These are phyloP conservation scores for Fusarium subglutinans DNA, from an alignment of 2,329 filamentous ascomycete species.

Conservation along the genomic window DNA sequence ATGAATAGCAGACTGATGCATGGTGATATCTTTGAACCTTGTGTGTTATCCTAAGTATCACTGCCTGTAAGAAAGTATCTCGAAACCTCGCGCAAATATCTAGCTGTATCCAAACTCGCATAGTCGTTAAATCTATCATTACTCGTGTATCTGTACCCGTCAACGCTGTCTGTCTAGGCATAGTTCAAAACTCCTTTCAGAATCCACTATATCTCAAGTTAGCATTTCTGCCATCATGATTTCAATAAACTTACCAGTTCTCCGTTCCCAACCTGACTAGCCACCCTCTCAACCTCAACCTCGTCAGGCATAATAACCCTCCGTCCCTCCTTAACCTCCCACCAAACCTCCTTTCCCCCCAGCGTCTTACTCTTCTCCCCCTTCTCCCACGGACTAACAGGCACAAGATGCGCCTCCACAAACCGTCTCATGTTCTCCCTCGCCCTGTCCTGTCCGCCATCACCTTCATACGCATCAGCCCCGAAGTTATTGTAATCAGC, in stretches of 20 bases:
- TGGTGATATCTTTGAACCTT: not conserved
- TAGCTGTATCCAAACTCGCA: not conserved
- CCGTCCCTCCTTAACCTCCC: slow-evolving; percentile 76
- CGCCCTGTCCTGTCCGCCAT: slow-evolving; percentile 78
- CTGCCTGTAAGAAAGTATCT: not conserved
- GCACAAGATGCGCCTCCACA: slow-evolving; percentile 85
- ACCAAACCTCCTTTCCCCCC: slow-evolving; percentile 76
- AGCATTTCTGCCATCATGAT: not conserved
- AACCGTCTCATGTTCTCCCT: slow-evolving; percentile 80
- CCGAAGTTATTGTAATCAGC: slow-evolving; percentile 76
- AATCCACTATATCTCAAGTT: slow-evolving; percentile 66
- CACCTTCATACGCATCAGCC: slow-evolving; percentile 77
- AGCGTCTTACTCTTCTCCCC: slow-evolving; percentile 72
- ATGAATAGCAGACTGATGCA: slow-evolving; percentile 9
- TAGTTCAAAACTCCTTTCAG: slow-evolving; percentile 63
- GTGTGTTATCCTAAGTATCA: not conserved
- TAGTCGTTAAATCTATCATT: slow-evolving; percentile 26
- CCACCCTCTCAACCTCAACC: slow-evolving; percentile 79
- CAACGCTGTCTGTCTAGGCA: slow-evolving; percentile 12
- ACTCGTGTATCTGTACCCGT: slow-evolving; percentile 12
- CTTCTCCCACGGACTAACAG: slow-evolving; percentile 78
- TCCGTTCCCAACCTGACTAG: slow-evolving; percentile 83
- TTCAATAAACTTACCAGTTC: slow-evolving; percentile 67
- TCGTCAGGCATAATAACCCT: slow-evolving; percentile 80
- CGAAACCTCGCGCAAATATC: not conserved